phyloP scores from a whole-genome alignment of 331 rosid genomes.

The Quercus phellos region DNA sequence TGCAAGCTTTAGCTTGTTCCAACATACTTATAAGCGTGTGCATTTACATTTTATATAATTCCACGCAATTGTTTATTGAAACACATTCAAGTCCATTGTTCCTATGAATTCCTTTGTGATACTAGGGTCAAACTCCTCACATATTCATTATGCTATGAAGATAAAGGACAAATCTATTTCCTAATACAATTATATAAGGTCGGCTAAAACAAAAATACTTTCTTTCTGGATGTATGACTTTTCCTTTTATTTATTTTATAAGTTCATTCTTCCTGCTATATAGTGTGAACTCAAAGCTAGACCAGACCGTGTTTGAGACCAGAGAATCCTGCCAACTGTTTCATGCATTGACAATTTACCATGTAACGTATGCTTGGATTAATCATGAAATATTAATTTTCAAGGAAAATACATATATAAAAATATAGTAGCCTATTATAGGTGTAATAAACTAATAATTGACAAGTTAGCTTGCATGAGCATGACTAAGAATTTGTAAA shows the following conservation, averaged over 20 bases:
- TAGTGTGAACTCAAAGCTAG: slow-evolving; percentile 16
- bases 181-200: slow-evolving; percentile 5
- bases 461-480: background rate
- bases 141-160: background rate
- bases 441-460: background rate
- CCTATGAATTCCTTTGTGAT: slow-evolving; percentile 2
- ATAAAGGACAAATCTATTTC: background rate
- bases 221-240: background rate
- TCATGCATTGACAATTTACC: background rate
- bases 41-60: slow-evolving; percentile 16
- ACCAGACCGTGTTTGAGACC: slow-evolving; percentile 7
- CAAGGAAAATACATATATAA: background rate
- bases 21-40: slow-evolving; percentile 20
- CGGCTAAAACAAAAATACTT: slow-evolving; percentile 24
- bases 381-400: background rate
- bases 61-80: background rate
- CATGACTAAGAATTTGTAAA: background rate
- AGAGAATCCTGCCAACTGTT: background rate
- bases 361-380: background rate
- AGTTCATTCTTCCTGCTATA: background rate
- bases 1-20: slow-evolving; percentile 49
- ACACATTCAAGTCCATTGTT: slow-evolving; percentile 14
- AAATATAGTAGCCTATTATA: background rate
- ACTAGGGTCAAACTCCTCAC: slow-evolving; percentile 23
- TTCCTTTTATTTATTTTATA: background rate